Conservation (phyloP, 768 basidiomycete genomes). For the Hypholoma sublateritium region DNA sequence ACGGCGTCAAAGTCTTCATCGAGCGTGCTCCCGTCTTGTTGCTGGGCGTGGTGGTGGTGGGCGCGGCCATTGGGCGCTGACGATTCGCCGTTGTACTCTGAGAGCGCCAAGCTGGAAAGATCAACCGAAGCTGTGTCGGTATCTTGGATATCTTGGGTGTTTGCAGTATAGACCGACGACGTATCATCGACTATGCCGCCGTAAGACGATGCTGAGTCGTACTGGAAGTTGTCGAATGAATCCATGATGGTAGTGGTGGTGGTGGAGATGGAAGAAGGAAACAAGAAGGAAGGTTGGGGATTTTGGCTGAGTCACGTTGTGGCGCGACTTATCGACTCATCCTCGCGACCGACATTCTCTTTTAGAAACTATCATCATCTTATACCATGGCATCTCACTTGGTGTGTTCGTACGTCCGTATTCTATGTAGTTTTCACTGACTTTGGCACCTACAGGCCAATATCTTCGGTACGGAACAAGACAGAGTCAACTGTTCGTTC, state of each 20-base stretch:
- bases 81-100: slow-evolving; percentile 54
- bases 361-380: slow-evolving; percentile 4
- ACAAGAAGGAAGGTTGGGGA: not conserved
- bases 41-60: slow-evolving; percentile 25
- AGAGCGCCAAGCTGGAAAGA: slow-evolving; percentile 64
- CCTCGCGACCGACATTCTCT: not conserved
- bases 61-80: slow-evolving; percentile 38
- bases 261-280: too few relatives aligned
- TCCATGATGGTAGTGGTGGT: slow-evolving; percentile 50
- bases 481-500: slow-evolving; percentile 98
- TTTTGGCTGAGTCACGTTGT: slow-evolving; percentile 5
- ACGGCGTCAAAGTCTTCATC: slow-evolving; percentile 92
- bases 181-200: slow-evolving; percentile 78
- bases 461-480: slow-evolving; percentile 93
- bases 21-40: slow-evolving; percentile 33
- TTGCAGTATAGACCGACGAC: slow-evolving; percentile 78
- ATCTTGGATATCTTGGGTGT: slow-evolving; percentile 57
- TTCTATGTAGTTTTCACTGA: slow-evolving; percentile 1
- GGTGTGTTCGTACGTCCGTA: slow-evolving; percentile 39
- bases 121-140: slow-evolving; percentile 59
- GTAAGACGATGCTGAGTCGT: slow-evolving; percentile 80
- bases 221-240: slow-evolving; percentile 84
- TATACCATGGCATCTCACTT: slow-evolving; percentile 70
- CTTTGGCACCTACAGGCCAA: slow-evolving; percentile 60
- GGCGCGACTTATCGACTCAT: slow-evolving; percentile 4